These are phyloP conservation scores for Xylaria venustula DNA, from an alignment of 495 filamentous ascomycete species.

Conservation along the genomic window DNA sequence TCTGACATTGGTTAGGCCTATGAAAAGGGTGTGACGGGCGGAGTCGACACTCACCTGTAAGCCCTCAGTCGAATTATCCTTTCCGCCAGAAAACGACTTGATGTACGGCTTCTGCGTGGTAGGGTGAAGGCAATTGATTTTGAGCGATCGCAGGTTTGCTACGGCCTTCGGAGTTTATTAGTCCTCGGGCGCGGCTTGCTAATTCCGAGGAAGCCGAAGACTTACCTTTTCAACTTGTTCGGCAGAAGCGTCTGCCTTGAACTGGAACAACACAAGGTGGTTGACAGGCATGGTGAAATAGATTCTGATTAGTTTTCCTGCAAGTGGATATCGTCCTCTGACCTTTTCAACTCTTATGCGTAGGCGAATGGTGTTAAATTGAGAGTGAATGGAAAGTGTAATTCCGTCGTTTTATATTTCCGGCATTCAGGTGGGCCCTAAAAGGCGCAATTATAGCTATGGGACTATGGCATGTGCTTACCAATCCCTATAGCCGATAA, in stretches of 20 bases:
- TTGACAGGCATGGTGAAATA: conserved; percentile 49
- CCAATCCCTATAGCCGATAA: no score
- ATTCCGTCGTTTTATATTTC: no score
- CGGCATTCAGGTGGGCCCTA: no score
- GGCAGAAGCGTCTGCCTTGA: conserved; percentile 46
- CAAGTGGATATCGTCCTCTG: no score
- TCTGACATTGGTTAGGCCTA: conserved; percentile 30
- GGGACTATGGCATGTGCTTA: no score
- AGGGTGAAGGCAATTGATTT: conserved; percentile 49
- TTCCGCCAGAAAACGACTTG: conserved; percentile 55
- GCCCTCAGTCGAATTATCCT: conserved; percentile 64
- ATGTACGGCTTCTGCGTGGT: conserved; percentile 56
- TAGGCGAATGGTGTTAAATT: no score
- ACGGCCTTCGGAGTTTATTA: conserved; percentile 20
- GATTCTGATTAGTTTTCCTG: not conserved
- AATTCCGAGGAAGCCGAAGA: not conserved
- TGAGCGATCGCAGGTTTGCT: conserved; percentile 32
- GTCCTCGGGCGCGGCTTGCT: no score
- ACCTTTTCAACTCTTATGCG: no score
- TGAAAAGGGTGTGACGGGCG: not conserved
- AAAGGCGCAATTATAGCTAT: no score
- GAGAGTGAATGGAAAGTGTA: no score
- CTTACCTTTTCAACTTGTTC: conserved; percentile 49
- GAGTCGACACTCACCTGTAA: conserved; percentile 46
- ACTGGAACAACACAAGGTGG: conserved; percentile 62